These are phyloP conservation scores for Penicillium sp. DNA, from an alignment of 2,329 filamentous ascomycete species.

Conservation along the genomic window DNA sequence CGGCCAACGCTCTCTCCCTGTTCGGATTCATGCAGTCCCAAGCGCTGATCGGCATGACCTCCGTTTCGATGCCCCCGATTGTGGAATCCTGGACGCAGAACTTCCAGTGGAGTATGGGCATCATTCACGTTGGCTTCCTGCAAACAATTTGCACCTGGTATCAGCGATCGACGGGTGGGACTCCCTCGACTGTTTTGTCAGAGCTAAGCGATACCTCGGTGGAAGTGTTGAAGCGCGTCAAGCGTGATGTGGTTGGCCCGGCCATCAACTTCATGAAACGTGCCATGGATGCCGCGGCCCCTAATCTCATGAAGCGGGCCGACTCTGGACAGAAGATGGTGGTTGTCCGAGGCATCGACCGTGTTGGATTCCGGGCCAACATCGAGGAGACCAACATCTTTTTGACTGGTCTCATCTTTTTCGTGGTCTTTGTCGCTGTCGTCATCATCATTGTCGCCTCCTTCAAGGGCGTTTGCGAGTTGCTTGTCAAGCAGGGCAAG, in stretches of 20 bases:
- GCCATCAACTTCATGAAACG: slow-evolving; percentile 26
- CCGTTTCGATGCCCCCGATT: slow-evolving; percentile 78
- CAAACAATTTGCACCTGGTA: slow-evolving; percentile 93
- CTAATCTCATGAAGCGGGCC: slow-evolving; percentile 55
- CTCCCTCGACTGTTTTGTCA: slow-evolving; percentile 73
- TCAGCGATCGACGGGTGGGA: slow-evolving; percentile 86
- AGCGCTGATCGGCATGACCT: slow-evolving; percentile 82
- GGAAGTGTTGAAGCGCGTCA: slow-evolving; percentile 65
- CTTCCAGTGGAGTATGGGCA: slow-evolving; percentile 97
- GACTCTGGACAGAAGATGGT: slow-evolving; percentile 41
- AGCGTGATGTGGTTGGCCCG: slow-evolving; percentile 49
- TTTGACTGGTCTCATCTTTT: slow-evolving; percentile 86
- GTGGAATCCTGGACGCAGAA: slow-evolving; percentile 94
- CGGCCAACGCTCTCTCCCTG: slow-evolving; percentile 87
- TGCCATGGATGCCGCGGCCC: slow-evolving; percentile 37
- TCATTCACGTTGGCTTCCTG: slow-evolving; percentile 83
- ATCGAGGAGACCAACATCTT: slow-evolving; percentile 93
- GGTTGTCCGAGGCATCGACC: slow-evolving; percentile 75
- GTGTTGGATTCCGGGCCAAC: slow-evolving; percentile 77
- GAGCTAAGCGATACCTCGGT: slow-evolving; percentile 73
- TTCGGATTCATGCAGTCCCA: slow-evolving; percentile 94
- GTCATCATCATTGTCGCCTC: slow-evolving; percentile 68
- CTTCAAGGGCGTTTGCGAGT: slow-evolving; percentile 80
- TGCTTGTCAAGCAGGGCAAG: slow-evolving; percentile 68
- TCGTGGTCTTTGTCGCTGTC: slow-evolving; percentile 75